Percentiles rank a stretch among this genome's conserved stretches.
These are phyloP conservation scores for Neophaeococcomyces aloes DNA, from an alignment of 2,329 filamentous ascomycete genomes.

Conservation along the genomic window DNA sequence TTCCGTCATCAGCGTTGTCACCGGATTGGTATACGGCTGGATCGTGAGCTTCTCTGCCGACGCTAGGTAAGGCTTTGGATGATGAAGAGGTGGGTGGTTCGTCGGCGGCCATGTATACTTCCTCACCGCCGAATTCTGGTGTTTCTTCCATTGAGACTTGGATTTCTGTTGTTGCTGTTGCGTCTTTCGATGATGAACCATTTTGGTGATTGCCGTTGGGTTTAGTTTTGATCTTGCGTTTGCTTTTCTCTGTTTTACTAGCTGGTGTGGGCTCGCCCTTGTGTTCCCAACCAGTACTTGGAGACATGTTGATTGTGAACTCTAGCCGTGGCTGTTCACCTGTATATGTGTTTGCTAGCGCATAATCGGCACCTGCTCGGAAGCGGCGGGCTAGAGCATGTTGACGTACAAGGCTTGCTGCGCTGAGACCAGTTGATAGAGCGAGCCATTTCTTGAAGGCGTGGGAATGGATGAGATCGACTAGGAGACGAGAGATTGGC, in stretches of 20 bases:
- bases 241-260: slow-evolving; percentile 29
- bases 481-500: slow-evolving; percentile 64
- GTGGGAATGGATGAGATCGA: slow-evolving; percentile 70
- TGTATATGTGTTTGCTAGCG: slow-evolving; percentile 75
- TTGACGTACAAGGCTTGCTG: slow-evolving; percentile 51
- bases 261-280: slow-evolving; percentile 37
- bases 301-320: slow-evolving; percentile 77
- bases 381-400: slow-evolving; percentile 80
- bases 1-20: slow-evolving; percentile 53
- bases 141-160: slow-evolving; percentile 23
- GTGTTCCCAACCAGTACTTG: slow-evolving; percentile 71
- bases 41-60: slow-evolving; percentile 38
- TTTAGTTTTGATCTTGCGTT: slow-evolving; percentile 23
- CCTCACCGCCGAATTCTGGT: slow-evolving; percentile 36
- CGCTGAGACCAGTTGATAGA: slow-evolving; percentile 62
- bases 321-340: slow-evolving; percentile 65
- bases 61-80: slow-evolving; percentile 23
- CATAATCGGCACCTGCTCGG: slow-evolving; percentile 79
- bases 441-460: slow-evolving; percentile 86
- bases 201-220: slow-evolving; percentile 11
- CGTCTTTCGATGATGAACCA: slow-evolving; percentile 12
- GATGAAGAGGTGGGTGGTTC: slow-evolving; percentile 45
- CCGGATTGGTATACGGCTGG: slow-evolving; percentile 79
- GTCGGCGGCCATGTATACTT: slow-evolving; percentile 82
- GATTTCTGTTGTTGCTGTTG: slow-evolving; percentile 25